Base-by-base conservation (phyloP, 768 basidiomycete genomes). In the Phlegmacium glaucopus region DNA sequence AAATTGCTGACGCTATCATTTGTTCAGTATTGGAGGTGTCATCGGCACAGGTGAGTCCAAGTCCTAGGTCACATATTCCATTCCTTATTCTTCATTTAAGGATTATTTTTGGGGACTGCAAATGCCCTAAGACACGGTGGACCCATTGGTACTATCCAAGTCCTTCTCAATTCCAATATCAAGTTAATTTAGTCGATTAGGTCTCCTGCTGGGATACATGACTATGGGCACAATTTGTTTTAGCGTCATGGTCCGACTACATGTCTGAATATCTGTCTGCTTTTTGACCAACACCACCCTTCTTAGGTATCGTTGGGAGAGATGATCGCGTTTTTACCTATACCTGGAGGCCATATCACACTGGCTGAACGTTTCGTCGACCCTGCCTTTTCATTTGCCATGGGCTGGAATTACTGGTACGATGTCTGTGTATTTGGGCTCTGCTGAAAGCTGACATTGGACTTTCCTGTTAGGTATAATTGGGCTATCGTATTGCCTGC, bases 351-450 rank as follows among this genome's bases (percentile, higher is more conserved):
- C 2, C 88, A 90, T 55, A 90, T 91, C 64, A 87, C 74, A 50
- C 67, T 92, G 13, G 83, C 90, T 0, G 89, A 85, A 61, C 85
- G 90, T 27, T 93, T 92, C 57, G 83, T 92, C 7, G 79, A 89
- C 50, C 84, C 80, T 12, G 84, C 87, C 1, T 70, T 88, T 50
- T 85, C 87, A 2, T 76, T 78, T 50, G 67, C 75, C 1, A 72
- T 77, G 76, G 75, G 75, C 29, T 77, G 74, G 75, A 77, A 76
- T 50, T 77, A 76, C 53, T 74, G 72, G 75, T 69, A 50, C 28
- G 42, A 22, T 18, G 41, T 17, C 38, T 13, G 25, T 7, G 25
- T 30, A 11, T 7, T 11, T 12, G 12, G 2, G 26, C 9, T 38
- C 6, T 44, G 53, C 47, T 48, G 46, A 17, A 70, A 13, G 22